phyloP scores from a whole-genome alignment of 2,329 filamentous ascomycete genomes.

The Cladosporium velox region DNA sequence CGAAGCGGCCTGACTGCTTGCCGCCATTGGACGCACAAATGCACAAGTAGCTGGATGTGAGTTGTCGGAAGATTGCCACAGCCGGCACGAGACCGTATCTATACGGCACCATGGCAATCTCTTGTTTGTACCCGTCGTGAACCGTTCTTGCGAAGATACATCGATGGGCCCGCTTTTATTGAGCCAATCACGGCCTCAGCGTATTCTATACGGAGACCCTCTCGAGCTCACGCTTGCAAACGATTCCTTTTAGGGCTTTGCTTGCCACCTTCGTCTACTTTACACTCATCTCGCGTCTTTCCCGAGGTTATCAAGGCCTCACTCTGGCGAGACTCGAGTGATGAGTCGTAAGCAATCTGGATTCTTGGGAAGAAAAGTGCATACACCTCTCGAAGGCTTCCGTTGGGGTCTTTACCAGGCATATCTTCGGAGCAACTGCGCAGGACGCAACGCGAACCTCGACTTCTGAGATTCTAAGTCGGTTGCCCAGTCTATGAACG shows the following conservation, averaged over 20 bases:
- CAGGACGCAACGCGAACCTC: too few relatives aligned
- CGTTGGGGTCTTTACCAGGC: too few relatives aligned
- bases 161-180: not conserved
- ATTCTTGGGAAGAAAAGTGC: too few relatives aligned
- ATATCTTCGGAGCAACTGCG: too few relatives aligned
- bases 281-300: not conserved
- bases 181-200: not conserved
- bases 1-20: slow-evolving; percentile 3
- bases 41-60: not conserved
- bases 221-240: not conserved
- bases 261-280: not conserved
- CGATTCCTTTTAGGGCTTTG: not conserved
- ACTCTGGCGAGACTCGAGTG: too few relatives aligned
- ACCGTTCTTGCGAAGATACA: not conserved
- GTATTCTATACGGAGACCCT: not conserved
- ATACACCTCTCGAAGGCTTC: too few relatives aligned
- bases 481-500: too few relatives aligned
- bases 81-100: not conserved
- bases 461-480: too few relatives aligned
- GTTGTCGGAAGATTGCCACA: not conserved
- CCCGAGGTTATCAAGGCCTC: not conserved
- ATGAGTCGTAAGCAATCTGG: too few relatives aligned
- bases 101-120: not conserved
- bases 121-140: not conserved
- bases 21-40: not conserved